A percentile compares a stretch with the other conserved stretches of the same genome.
Evolutionary conservation across 805 yeast species (phyloP).

Genomic region (Ascoidea rubescens): DNA sequence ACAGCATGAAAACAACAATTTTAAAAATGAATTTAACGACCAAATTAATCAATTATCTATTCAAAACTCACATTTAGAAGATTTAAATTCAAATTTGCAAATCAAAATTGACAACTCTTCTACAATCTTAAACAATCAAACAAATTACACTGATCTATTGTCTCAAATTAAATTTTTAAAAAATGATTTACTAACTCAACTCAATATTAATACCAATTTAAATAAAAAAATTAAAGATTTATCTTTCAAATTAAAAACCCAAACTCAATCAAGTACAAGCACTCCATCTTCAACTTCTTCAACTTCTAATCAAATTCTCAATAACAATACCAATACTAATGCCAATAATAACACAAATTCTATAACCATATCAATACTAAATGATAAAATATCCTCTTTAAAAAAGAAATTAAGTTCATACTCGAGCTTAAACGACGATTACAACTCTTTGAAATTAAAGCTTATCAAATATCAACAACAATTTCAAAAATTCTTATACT

Average conservation of each 20-base stretch:
- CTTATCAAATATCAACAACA: background rate
- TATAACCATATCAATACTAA: background rate
- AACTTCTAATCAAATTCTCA: background rate
- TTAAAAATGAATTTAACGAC: background rate
- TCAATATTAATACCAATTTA: no score
- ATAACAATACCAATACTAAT: background rate
- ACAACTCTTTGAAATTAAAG: background rate
- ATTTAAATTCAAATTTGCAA: no score
- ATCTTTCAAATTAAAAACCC: background rate
- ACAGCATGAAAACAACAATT: background rate
- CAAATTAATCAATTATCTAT: background rate
- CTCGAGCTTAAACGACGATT: background rate
- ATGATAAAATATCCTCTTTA: background rate
- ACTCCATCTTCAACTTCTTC: background rate
- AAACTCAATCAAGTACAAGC: background rate
- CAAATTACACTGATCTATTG: background rate
- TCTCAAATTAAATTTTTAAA: background rate
- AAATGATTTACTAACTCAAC: background rate
- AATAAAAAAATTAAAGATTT: background rate
- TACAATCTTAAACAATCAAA: background rate
- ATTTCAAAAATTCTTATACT: no score
- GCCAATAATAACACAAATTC: background rate
- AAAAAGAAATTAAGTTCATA: no score
- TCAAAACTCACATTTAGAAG: background rate
- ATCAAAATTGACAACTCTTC: background rate